Conservation (phyloP, 2,329 filamentous ascomycete species). For the Colletotrichum filicis region DNA sequence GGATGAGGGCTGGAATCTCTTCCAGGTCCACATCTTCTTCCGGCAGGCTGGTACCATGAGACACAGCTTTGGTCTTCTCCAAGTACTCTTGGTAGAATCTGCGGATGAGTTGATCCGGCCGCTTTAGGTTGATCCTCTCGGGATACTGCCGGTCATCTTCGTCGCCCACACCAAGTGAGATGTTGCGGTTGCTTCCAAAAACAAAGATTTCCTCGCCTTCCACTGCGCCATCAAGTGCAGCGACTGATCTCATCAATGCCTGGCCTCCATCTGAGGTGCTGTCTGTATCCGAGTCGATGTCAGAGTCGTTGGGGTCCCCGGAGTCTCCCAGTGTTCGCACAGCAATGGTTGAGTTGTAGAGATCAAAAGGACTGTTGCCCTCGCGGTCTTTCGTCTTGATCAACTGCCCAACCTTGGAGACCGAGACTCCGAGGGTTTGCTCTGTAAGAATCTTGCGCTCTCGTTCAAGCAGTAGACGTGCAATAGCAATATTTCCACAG, state of each 20-base stretch:
- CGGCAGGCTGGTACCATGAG: not conserved
- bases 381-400: conserved; percentile 97
- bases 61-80: conserved; percentile 49
- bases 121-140: conserved; percentile 80
- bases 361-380: conserved; percentile 92
- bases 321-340: conserved; percentile 70
- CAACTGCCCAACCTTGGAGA: conserved; percentile 75
- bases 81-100: conserved; percentile 79
- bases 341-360: conserved; percentile 89
- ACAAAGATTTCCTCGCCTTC: conserved; percentile 87
- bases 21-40: conserved; percentile 42
- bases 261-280: conserved; percentile 47
- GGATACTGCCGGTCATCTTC: conserved; percentile 95
- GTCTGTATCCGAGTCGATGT: conserved; percentile 67
- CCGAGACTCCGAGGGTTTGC: conserved; percentile 67
- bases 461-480: conserved; percentile 81
- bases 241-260: conserved; percentile 29
- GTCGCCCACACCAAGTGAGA: conserved; percentile 93
- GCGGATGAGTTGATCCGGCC: conserved; percentile 81
- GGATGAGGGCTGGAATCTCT: conserved; percentile 78
- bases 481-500: conserved; percentile 87
- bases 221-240: conserved; percentile 36
- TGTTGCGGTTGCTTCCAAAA: conserved; percentile 96
- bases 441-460: conserved; percentile 74
- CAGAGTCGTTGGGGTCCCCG: conserved; percentile 53